phyloP scores from a whole-genome alignment of 2,329 filamentous ascomycete species.

The Penicillium sp. region DNA sequence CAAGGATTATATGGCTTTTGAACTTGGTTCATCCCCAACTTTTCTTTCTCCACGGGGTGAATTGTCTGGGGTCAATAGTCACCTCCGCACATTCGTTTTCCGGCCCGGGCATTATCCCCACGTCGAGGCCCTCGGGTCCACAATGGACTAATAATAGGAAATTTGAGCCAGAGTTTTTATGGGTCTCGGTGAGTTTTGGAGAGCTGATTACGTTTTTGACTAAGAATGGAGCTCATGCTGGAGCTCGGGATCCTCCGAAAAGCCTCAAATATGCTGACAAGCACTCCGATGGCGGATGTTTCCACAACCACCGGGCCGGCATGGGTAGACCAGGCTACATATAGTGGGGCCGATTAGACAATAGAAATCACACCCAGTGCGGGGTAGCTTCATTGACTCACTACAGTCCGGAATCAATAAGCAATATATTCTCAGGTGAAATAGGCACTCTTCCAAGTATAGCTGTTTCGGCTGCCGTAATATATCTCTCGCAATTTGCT shows the following conservation, averaged over 20 bases:
- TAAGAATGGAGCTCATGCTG: neutral
- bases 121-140: conserved; percentile 11
- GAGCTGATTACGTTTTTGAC: neutral
- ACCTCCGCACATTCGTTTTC: conserved; percentile 9
- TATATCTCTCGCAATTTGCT: neutral
- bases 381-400: neutral
- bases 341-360: conserved; percentile 5
- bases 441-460: neutral
- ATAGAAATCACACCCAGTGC: neutral
- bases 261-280: neutral
- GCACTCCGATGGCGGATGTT: neutral
- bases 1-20: conserved; percentile 2
- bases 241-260: neutral
- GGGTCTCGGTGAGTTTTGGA: neutral
- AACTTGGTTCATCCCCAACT: neutral
- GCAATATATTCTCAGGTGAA: neutral
- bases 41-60: conserved; percentile 7
- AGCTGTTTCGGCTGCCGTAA: neutral
- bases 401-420: neutral
- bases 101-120: conserved; percentile 13
- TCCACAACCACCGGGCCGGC: conserved; percentile 1
- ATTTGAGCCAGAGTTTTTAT: conserved; percentile 4
- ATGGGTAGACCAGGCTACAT: neutral
- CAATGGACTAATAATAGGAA: conserved; percentile 11
- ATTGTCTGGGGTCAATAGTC: conserved; percentile 12